Conservation (phyloP, 768 basidiomycete species). For the Gloeostereum incarnatum region DNA sequence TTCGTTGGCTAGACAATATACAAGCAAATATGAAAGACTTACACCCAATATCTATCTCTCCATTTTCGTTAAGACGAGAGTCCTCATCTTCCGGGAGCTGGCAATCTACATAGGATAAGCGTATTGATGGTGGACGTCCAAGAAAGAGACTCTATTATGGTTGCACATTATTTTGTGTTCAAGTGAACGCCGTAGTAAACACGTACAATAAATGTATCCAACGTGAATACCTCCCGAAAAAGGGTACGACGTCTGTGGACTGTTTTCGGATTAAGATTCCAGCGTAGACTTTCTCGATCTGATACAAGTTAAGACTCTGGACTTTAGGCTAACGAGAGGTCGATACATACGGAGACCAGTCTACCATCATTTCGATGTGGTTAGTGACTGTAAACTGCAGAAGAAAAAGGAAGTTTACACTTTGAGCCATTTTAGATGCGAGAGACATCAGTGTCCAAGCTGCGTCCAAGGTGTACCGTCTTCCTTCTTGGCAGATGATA, state of each 20-base stretch:
- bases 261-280: neutral
- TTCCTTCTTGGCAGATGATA: neutral
- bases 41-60: conserved; percentile 21
- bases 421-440: neutral
- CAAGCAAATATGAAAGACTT: conserved; percentile 11
- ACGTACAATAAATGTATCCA: no score
- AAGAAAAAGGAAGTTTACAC: neutral
- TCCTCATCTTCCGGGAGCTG: conserved; percentile 25
- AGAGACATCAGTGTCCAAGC: neutral
- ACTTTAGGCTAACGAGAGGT: no score
- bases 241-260: neutral
- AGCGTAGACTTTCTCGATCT: neutral
- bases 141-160: conserved; percentile 19
- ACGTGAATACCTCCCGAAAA: neutral
- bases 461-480: neutral
- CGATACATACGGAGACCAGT: neutral
- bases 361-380: no score
- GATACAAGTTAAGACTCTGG: no score
- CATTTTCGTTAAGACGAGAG: conserved; percentile 18
- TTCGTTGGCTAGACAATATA: conserved; percentile 18
- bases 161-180: neutral
- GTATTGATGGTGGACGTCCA: conserved; percentile 23
- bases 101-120: conserved; percentile 25
- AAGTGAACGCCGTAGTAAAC: neutral
- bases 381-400: no score